Conservation (phyloP, 208 protist genomes). For the Crithidia thermophila region DNA sequence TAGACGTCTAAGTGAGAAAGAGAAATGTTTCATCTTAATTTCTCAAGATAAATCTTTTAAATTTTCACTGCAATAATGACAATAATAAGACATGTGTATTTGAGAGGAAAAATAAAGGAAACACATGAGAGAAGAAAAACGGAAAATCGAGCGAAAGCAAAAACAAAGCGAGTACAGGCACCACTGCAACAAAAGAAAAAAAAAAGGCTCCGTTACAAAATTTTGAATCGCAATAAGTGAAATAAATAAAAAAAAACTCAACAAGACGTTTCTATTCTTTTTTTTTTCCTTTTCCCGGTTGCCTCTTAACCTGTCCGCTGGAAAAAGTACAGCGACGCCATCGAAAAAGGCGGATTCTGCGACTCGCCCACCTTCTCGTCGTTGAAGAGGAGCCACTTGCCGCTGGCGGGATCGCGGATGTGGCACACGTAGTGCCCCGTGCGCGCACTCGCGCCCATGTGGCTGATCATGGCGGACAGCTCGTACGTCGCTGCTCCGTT, state of each 20-base stretch:
- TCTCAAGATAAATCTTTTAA: too few relatives aligned
- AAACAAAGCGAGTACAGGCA: background rate
- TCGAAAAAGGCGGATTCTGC: constrained; percentile 85
- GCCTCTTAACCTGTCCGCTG: constrained; percentile 34
- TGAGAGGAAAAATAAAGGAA: constrained; percentile 1
- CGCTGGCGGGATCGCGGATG: constrained; percentile 67
- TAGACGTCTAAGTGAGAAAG: too few relatives aligned
- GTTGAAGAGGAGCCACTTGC: constrained; percentile 95
- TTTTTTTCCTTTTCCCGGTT: constrained; percentile 5
- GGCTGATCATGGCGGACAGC: constrained; percentile 90
- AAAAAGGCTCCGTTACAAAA: constrained; percentile 9
- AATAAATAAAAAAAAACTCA: background rate
- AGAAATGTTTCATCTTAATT: too few relatives aligned
- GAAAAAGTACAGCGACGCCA: constrained; percentile 95
- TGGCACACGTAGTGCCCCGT: constrained; percentile 93
- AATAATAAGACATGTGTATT: constrained; percentile 5
- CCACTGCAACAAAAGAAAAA: background rate
- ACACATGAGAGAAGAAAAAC: background rate
- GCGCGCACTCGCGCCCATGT: constrained; percentile 89
- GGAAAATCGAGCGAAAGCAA: background rate
- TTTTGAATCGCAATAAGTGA: background rate
- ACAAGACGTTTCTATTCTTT: constrained; percentile 3
- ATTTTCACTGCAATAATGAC: too few relatives aligned
- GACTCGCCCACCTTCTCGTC: constrained; percentile 94
- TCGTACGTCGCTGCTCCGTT: constrained; percentile 72